Evolutionary conservation across 768 basidiomycete genomes (phyloP).

Genomic region (Pisolithus tinctorius): DNA sequence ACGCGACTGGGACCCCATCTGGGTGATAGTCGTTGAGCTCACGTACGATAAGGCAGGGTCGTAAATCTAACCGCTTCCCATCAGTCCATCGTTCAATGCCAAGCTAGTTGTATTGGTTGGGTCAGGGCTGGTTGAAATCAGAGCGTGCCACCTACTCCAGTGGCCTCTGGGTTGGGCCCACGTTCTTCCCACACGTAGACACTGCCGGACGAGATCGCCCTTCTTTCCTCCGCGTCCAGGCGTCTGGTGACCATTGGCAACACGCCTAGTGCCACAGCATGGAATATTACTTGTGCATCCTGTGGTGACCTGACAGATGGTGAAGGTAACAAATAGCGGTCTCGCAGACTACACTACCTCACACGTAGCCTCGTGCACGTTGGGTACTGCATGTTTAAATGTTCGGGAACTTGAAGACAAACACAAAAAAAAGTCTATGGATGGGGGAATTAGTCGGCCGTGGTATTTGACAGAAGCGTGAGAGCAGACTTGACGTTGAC

Average conservation of each 20-base stretch:
- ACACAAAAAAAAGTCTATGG: constrained; percentile 13
- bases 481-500: neutral
- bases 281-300: constrained; percentile 72
- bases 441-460: constrained; percentile 22
- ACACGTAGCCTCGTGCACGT: constrained; percentile 63
- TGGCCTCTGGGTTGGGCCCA: constrained; percentile 56
- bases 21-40: constrained; percentile 6
- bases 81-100: constrained; percentile 83
- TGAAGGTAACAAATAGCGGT: neutral
- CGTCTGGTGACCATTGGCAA: constrained; percentile 66
- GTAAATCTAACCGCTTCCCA: constrained; percentile 37
- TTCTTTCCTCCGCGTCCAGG: constrained; percentile 69
- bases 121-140: constrained; percentile 1
- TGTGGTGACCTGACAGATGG: constrained; percentile 36
- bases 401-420: constrained; percentile 10
- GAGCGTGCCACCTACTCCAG: constrained; percentile 43
- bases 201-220: constrained; percentile 61
- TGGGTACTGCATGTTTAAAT: constrained; percentile 51
- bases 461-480: neutral
- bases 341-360: constrained; percentile 14
- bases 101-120: constrained; percentile 34
- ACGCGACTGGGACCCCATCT: constrained; percentile 78
- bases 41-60: neutral
- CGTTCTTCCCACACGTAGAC: constrained; percentile 85
- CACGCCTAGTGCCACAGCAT: constrained; percentile 52